phyloP scores from a whole-genome alignment of 257 asterid genomes.

The Gentiana straminea region DNA sequence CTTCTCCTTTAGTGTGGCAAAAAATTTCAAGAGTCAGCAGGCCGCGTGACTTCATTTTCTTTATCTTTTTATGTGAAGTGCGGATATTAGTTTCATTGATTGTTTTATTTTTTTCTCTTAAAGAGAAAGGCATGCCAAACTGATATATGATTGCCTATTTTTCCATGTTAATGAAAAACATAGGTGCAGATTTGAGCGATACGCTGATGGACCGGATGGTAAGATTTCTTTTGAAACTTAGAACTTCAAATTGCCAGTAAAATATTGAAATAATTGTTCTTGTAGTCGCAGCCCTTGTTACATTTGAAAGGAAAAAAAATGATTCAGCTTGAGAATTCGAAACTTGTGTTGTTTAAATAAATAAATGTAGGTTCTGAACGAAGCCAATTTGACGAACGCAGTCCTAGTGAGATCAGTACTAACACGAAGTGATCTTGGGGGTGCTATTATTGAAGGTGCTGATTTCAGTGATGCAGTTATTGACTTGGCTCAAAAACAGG shows the following conservation, averaged over 20 bases:
- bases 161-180: not conserved
- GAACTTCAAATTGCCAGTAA: not conserved
- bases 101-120: no score
- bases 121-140: no score
- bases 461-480: constrained; percentile 92
- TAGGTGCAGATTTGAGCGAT: constrained; percentile 96
- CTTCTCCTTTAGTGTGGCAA: no score
- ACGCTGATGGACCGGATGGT: constrained; percentile 94
- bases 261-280: no score
- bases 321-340: not conserved
- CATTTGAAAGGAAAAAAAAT: no score
- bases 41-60: no score
- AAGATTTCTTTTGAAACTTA: not conserved
- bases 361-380: constrained; percentile 67
- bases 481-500: constrained; percentile 89
- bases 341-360: not conserved
- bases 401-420: constrained; percentile 81
- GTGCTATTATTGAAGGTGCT: constrained; percentile 80
- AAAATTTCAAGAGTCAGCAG: no score
- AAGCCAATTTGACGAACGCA: constrained; percentile 86
- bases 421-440: constrained; percentile 91
- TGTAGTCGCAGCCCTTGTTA: no score
- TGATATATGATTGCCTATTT: not conserved
- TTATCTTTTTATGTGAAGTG: no score
- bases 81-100: no score